These are phyloP conservation scores for Aspergillus mulundensis DNA, from an alignment of 495 filamentous ascomycete genomes.

Conservation along the genomic window DNA sequence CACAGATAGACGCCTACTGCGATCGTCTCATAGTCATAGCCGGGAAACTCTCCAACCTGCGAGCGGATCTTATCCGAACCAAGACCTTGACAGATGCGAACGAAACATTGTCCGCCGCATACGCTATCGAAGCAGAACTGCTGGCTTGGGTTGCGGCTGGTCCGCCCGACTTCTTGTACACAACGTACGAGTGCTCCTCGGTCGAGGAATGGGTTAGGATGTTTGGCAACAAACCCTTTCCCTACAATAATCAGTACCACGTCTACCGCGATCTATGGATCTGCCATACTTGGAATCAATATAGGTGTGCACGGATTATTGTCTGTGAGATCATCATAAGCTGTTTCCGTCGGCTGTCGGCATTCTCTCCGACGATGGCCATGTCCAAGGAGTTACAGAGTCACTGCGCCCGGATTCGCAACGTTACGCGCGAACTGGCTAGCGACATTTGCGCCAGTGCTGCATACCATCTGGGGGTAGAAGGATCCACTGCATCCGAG, in stretches of 20 bases:
- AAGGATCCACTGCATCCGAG: constrained; percentile 10
- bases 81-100: constrained; percentile 33
- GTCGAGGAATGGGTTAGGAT: constrained; percentile 20
- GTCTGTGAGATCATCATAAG: constrained; percentile 49
- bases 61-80: constrained; percentile 37
- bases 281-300: constrained; percentile 58
- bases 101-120: constrained; percentile 42
- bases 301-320: constrained; percentile 57
- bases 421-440: constrained; percentile 33
- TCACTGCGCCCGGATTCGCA: constrained; percentile 32
- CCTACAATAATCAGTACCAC: constrained; percentile 56
- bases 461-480: constrained; percentile 36
- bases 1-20: constrained; percentile 29
- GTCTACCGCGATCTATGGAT: constrained; percentile 55
- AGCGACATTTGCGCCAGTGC: constrained; percentile 45
- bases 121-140: constrained; percentile 50
- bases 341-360: constrained; percentile 17
- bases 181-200: constrained; percentile 22
- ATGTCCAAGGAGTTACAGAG: constrained; percentile 30
- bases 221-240: constrained; percentile 22
- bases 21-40: constrained; percentile 37
- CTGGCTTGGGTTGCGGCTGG: constrained; percentile 38
- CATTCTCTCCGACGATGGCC: background rate
- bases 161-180: constrained; percentile 35
- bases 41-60: constrained; percentile 43